Percentiles rank a stretch among this genome's conserved stretches.
Evolutionary conservation across 169 alveolate species (phyloP).

Genomic region (Pseudocohnilembus persalinus): DNA sequence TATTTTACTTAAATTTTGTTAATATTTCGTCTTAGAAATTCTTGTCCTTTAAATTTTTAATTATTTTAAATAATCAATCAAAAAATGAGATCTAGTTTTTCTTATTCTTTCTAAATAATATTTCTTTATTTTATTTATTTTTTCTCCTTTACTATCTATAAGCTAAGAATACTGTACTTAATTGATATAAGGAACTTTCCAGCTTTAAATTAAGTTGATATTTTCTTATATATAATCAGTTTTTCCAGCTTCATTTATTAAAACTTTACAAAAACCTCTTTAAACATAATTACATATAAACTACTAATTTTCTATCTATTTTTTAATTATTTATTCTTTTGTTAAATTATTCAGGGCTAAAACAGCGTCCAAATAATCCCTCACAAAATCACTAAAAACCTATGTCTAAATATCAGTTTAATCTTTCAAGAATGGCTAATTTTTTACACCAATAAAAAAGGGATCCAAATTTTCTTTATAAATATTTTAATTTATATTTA

Average conservation of each 20-base stretch:
- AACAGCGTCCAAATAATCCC: not conserved
- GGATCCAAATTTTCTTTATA: not conserved
- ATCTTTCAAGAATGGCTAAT: not conserved
- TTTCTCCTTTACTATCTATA: no score
- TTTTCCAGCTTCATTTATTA: not conserved
- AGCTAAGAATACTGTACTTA: not conserved
- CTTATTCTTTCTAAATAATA: no score
- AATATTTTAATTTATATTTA: no score
- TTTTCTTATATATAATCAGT: not conserved
- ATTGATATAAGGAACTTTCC: not conserved
- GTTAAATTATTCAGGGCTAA: not conserved
- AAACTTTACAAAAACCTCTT: not conserved
- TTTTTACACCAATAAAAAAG: not conserved
- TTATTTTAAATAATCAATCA: no score
- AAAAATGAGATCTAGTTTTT: no score
- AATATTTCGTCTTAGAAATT: no score
- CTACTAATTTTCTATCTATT: not conserved
- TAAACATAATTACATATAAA: not conserved
- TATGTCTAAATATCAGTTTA: not conserved
- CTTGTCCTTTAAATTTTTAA: no score
- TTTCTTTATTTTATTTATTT: no score
- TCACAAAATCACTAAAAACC: not conserved
- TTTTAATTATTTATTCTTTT: no score
- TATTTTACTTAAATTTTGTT: no score
- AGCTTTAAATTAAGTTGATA: no score